These are phyloP conservation scores for Fusarium miscanthi DNA, from an alignment of 2,329 filamentous ascomycete species.

Conservation along the genomic window DNA sequence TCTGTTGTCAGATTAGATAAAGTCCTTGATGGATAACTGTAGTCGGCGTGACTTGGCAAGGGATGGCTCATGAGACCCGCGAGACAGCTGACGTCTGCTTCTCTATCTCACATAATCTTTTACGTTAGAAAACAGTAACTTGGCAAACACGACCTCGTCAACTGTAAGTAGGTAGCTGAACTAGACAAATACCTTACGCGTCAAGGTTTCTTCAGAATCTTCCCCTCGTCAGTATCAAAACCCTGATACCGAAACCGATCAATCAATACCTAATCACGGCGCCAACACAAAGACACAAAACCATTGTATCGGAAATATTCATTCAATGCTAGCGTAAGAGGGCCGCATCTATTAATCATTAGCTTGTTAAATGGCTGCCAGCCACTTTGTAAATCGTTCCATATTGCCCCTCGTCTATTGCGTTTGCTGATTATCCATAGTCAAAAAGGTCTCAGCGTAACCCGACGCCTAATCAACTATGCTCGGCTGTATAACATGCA, in stretches of 20 bases:
- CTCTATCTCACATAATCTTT: neutral
- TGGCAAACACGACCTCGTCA: neutral
- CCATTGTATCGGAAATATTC: neutral
- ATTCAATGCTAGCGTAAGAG: slow-evolving; percentile 26
- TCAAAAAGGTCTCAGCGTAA: slow-evolving; percentile 11
- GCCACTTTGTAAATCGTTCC: slow-evolving; percentile 24
- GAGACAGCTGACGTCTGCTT: neutral
- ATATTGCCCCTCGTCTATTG: slow-evolving; percentile 15
- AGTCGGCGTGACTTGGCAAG: slow-evolving; percentile 12
- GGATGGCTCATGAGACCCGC: neutral
- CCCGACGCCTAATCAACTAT: neutral
- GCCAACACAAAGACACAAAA: neutral
- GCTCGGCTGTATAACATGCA: neutral
- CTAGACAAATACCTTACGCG: neutral
- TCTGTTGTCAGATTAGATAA: neutral
- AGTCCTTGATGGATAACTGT: neutral
- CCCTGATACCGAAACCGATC: neutral
- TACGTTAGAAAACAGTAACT: neutral
- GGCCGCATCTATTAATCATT: slow-evolving; percentile 45
- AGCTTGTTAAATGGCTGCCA: slow-evolving; percentile 25
- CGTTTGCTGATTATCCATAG: neutral
- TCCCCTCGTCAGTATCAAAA: neutral
- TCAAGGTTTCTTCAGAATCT: neutral
- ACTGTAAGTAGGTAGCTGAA: neutral
- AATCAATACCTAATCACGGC: neutral